Evolutionary conservation across 2,329 filamentous ascomycete genomes (phyloP), one percentile per base, ranked within the genome.

Genomic region (Talaromyces sp.): DNA sequence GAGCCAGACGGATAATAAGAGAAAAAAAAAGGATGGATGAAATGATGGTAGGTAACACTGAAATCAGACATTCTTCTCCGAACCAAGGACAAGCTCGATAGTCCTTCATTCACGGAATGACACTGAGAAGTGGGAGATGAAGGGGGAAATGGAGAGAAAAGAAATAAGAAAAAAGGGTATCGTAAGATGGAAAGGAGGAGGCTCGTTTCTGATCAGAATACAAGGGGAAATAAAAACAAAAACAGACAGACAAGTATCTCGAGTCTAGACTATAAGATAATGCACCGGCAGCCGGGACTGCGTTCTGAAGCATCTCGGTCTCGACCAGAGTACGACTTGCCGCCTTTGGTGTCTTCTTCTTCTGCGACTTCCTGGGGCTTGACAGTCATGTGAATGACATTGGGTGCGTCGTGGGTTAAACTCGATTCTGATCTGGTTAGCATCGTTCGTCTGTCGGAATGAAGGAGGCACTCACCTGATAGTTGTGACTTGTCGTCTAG

Each of bases 381-480:
- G 68, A 96, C 87, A 6, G 90, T 93, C 92, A 96, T 96, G 75
- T 96, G 92, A n/a, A 96, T 87, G 30, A 96, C 90, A 67, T 96
- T 96, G 8, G 90, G 85, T 11, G 83, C 80, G 65, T 92, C 88
- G 32, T 82, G 81, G 70, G 85, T 90, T 71, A 96, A 92, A 64
- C 87, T 89, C 70, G 91, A 93, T 66, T 93, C 92, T 96, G 32
- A 69, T 19, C 22, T 53, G 15, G 47, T 42, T 9, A 56, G 28
- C 25, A 39, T 10, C 32, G 54, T 15, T 15, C n/a, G 32, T 15
- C 13, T 56, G 11, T 36, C 8, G 5, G 32, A 52, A 55, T 60
- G 53, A 63, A 42, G n/a, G 55, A 27, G 62, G 32, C 57, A 78
- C 84, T 71, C 84, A 96, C 93, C 92, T 79, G 87, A 92, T 64